Base-by-base conservation (phyloP, 306 rosid species). In the Trifolium subterraneum region DNA sequence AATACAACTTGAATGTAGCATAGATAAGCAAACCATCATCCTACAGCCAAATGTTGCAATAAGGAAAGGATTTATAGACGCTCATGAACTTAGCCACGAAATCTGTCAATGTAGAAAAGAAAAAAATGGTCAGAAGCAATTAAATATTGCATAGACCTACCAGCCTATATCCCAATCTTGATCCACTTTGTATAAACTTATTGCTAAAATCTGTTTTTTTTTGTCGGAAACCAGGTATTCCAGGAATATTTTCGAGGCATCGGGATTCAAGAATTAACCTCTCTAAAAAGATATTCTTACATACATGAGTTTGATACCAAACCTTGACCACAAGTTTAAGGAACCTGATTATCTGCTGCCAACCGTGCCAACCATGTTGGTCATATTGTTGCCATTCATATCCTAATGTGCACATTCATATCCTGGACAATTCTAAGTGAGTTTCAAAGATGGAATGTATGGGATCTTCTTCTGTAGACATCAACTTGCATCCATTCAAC, bases 31-130 rank as follows among this genome's bases (percentile, higher is more conserved):
- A 78, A 69, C 12, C 77, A 45, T 74, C 56, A 16, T 27, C 10
- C 80, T 67, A 88, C 83, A 93, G 79, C 96, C 98, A 13, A 93
- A 91, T 29, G 97, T 85, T 14, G 94, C 80, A 61, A 93, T 81
- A 73, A 93, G 97, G 85, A 93, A n/a, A 93, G 70, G 84, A 78
- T 75, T 91, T 93, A 74, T 91, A 91, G 35, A 89, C 78, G 86
- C 97, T 89, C 98, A 91, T 91, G 88, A 93, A 91, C 84, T 93
- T 93, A 8, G 96, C 97, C 86, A 91, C 96, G 66, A 93, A 91
- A 14, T 96, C 98, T 93, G 96, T 54, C 79, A 67, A 73, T 66
- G 29, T 72, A 13, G 81, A 68, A 58, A 48, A 45, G 23, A 65
- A 42, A 35, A n/a, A 2, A 1, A 15, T 2, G 2, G 64, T 75